Evolutionary conservation across 352 stramenopile species (phyloP), one percentile per base, ranked within the genome.

Genomic region (Globisporangium cylindrosporum): DNA sequence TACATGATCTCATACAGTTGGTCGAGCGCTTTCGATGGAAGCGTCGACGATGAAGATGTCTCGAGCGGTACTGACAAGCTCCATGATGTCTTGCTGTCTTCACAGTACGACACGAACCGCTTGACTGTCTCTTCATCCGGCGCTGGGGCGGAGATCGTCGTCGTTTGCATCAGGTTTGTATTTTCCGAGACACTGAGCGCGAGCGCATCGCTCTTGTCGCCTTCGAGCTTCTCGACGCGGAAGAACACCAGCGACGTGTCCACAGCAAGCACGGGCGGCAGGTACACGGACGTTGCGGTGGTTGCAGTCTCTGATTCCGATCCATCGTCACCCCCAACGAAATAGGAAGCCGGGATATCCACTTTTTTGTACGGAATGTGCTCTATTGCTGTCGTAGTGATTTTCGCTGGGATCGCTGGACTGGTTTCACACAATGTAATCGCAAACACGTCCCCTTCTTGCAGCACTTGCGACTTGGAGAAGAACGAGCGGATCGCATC

Each of bases 181-280:
- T 76, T 65, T 3, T 87, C 74, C 0, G 86, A 88, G 1, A 95
- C 81, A 1, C 75, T 82, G 15, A 88, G 59, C 0, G 83, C 85
- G 20, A 88, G 66, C 3, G 77, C 64, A 18, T 34, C 68, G 1
- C 69, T 71, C 27, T 62, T 54, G 25, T 72, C 62, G 10, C 62
- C 53, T 18, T 79, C 72, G 8, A 95, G 51, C 41, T 82, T 86
- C 34, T 93, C 77, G 8, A 95, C 85, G 24, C 81, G 81, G 61
- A 93, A 93, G 58, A 93, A 93, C 59, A 93, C 73, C 9, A 95
- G 69, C n/a, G 73, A 76, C 27, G 81, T 88, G 62, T 94, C 83
- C 1, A 91, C 58, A 36, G 75, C 49, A 9, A 94, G 70, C 20
- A 76, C 70, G 8, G 84, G 84, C 2, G 82, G 80, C 48, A 90